Evolutionary conservation across 257 asterid genomes (phyloP).

Genomic region (Jaltomata sinuosa): DNA sequence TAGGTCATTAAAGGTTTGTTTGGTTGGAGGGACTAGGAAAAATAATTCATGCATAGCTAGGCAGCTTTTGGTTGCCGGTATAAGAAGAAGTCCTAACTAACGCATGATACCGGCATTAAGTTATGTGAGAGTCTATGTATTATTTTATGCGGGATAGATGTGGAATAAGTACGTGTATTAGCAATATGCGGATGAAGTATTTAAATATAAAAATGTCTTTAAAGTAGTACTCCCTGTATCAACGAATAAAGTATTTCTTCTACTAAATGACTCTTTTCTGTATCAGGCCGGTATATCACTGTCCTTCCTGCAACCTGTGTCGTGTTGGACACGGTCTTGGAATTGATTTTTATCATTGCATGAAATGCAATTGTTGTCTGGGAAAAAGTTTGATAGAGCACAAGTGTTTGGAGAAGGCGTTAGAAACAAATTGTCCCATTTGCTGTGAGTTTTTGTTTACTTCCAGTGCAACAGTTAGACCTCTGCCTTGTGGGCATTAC

Average conservation of each 20-base stretch:
- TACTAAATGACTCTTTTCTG: not conserved
- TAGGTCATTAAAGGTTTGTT: not conserved
- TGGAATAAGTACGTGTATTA: not conserved
- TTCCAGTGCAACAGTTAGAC: constrained; percentile 31
- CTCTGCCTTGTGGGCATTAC: constrained; percentile 45
- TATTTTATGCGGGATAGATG: not conserved
- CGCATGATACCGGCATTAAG: not conserved
- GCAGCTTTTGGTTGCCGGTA: not conserved
- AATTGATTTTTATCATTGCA: constrained; percentile 34
- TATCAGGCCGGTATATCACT: constrained; percentile 34
- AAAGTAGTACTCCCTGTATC: not conserved
- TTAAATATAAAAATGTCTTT: not conserved
- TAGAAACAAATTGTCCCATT: constrained; percentile 40
- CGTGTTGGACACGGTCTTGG: constrained; percentile 45
- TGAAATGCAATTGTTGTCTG: constrained; percentile 46
- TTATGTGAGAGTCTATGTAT: not conserved
- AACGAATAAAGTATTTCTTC: no score
- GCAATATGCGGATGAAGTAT: not conserved
- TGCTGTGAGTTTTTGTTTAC: constrained; percentile 44
- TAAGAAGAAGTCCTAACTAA: not conserved
- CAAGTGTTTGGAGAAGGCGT: constrained; percentile 36
- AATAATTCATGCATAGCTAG: not conserved
- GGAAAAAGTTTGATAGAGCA: constrained; percentile 26
- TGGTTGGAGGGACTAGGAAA: not conserved
- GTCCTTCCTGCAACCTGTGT: constrained; percentile 44